phyloP scores from a whole-genome alignment of 1,139 yeast species.

The Yamadazyma blattariae region DNA sequence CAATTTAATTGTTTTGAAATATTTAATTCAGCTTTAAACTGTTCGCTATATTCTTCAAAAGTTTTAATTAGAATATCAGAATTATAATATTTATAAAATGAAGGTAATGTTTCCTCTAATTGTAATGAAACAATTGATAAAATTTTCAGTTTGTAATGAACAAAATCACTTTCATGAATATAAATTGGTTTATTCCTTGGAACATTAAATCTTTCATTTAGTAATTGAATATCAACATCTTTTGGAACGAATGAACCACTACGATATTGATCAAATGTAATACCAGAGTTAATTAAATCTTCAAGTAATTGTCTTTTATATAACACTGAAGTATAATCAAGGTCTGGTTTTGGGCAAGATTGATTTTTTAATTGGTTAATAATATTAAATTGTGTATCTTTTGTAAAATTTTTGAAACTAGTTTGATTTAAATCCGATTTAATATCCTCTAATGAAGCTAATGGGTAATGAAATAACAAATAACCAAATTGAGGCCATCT shows the following conservation, averaged over 20 bases:
- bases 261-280: conserved; percentile 12
- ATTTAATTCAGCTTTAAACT: conserved; percentile 1
- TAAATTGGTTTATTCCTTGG: conserved; percentile 3
- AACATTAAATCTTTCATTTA: conserved; percentile 8
- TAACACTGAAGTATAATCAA: conserved; percentile 2
- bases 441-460: not conserved
- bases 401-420: no score
- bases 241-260: not conserved
- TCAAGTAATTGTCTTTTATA: conserved; percentile 13
- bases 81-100: conserved; percentile 9
- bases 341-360: conserved; percentile 1
- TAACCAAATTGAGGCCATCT: conserved; percentile 1
- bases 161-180: conserved; percentile 15
- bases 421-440: not conserved
- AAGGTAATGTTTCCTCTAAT: conserved; percentile 4
- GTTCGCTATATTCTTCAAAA: not conserved
- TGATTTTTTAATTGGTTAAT: not conserved
- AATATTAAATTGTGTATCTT: not conserved
- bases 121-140: conserved; percentile 3
- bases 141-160: conserved; percentile 11
- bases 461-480: not conserved
- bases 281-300: conserved; percentile 2
- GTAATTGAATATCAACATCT: not conserved
- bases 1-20: not conserved
- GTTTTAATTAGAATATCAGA: not conserved